A percentile compares a stretch with the other conserved stretches of the same genome.
Conservation (phyloP, 2,329 filamentous ascomycete genomes). For the Aspergillus carbonarius region DNA sequence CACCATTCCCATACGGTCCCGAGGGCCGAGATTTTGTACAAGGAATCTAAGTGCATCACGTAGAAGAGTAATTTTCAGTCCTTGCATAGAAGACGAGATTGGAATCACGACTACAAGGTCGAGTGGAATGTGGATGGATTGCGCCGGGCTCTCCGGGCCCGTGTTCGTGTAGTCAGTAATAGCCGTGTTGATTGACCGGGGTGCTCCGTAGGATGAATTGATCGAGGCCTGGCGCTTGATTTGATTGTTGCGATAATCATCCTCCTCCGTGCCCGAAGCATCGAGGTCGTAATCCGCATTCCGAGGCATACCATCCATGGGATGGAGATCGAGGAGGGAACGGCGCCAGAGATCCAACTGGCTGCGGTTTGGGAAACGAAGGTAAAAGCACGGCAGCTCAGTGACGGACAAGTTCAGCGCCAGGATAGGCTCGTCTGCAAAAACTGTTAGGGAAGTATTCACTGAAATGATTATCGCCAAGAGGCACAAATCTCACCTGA, state of each 20-base stretch:
- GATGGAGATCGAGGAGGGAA: slow-evolving; percentile 79
- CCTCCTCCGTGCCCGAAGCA: slow-evolving; percentile 80
- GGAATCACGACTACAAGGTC: slow-evolving; percentile 96
- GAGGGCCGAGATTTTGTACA: slow-evolving; percentile 82
- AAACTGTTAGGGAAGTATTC: not conserved
- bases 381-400: slow-evolving; percentile 90
- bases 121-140: slow-evolving; percentile 82
- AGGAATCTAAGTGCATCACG: slow-evolving; percentile 91
- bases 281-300: slow-evolving; percentile 79
- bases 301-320: slow-evolving; percentile 60
- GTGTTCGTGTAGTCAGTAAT: slow-evolving; percentile 88
- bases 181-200: slow-evolving; percentile 80
- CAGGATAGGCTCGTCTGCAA: slow-evolving; percentile 72
- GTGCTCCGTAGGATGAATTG: slow-evolving; percentile 77
- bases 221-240: slow-evolving; percentile 75
- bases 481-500: slow-evolving; percentile 37
- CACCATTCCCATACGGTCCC: slow-evolving; percentile 94
- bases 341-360: slow-evolving; percentile 91
- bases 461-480: not conserved
- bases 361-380: slow-evolving; percentile 75
- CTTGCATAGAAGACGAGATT: slow-evolving; percentile 97
- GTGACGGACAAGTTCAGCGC: slow-evolving; percentile 87
- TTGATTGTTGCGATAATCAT: slow-evolving; percentile 67
- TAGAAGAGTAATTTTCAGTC: slow-evolving; percentile 94
- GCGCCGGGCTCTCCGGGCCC: slow-evolving; percentile 50